These are phyloP conservation scores for Lotus japonicus DNA, from an alignment of 306 rosid species.

Conservation along the genomic window DNA sequence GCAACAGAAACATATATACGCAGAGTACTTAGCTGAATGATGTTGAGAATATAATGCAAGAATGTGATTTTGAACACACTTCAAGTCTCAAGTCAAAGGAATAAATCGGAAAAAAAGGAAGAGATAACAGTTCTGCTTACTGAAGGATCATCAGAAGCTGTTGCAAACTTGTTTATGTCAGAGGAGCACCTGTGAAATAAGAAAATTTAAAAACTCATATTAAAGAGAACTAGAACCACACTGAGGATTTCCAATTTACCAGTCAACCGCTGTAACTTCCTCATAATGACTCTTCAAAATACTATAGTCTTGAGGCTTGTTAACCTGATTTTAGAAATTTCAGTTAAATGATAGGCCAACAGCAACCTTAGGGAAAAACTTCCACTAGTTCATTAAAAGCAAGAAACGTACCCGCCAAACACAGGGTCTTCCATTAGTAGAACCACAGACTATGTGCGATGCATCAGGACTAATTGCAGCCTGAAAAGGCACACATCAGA, in stretches of 20 bases:
- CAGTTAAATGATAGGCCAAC: slow-evolving; percentile 7
- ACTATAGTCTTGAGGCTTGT: slow-evolving; percentile 47
- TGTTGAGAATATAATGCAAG: background rate
- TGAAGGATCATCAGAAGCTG: slow-evolving; percentile 83
- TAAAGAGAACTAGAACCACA: slow-evolving; percentile 5
- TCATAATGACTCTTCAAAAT: slow-evolving; percentile 58
- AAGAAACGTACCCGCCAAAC: slow-evolving; percentile 73
- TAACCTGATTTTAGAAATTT: slow-evolving; percentile 48
- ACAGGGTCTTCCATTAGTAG: slow-evolving; percentile 74
- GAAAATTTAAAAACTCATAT: background rate
- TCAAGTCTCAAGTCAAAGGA: background rate
- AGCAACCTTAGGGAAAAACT: background rate
- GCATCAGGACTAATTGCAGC: slow-evolving; percentile 88
- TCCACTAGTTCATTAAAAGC: background rate
- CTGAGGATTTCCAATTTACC: slow-evolving; percentile 42
- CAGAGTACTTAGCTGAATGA: background rate
- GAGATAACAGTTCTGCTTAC: slow-evolving; percentile 30
- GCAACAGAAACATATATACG: too few relatives aligned
- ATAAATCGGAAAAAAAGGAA: background rate
- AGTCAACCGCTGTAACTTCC: slow-evolving; percentile 87
- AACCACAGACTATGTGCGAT: slow-evolving; percentile 69
- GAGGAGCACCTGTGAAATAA: slow-evolving; percentile 49
- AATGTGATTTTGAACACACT: background rate
- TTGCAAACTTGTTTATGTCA: slow-evolving; percentile 80
- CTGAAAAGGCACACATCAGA: slow-evolving; percentile 42